Evolutionary conservation across 2,329 filamentous ascomycete species (phyloP).

Genomic region (Stachybotrys elegans): DNA sequence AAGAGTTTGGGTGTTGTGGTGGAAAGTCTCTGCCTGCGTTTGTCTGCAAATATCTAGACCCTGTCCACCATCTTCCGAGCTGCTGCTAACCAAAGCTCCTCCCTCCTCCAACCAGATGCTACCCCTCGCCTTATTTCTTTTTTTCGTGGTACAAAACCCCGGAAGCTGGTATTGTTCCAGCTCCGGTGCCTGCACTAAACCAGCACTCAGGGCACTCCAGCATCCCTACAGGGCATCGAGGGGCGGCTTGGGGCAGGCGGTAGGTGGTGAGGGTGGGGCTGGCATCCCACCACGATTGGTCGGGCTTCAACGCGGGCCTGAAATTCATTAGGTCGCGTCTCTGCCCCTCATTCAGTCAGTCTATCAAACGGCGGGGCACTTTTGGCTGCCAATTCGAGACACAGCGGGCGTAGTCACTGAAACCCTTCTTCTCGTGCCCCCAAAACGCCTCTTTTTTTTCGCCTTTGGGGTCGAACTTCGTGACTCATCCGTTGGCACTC

Average conservation of each 20-base stretch:
- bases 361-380: constrained; percentile 19
- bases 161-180: not conserved
- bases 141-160: not conserved
- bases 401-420: too few relatives aligned
- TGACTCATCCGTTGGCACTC: too few relatives aligned
- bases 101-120: not conserved
- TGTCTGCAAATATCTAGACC: too few relatives aligned
- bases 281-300: constrained; percentile 18
- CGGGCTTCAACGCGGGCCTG: constrained; percentile 16
- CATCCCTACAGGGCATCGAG: too few relatives aligned
- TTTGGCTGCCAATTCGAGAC: constrained; percentile 14
- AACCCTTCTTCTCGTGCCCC: too few relatives aligned
- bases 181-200: not conserved
- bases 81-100: constrained; percentile 7
- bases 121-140: not conserved
- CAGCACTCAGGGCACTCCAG: too few relatives aligned
- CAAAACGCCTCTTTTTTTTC: not conserved
- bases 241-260: not conserved
- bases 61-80: constrained; percentile 7
- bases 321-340: constrained; percentile 20
- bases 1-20: not conserved
- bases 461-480: too few relatives aligned
- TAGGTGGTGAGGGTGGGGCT: not conserved
- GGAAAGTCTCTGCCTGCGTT: not conserved
- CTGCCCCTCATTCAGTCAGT: constrained; percentile 17